Conservation (phyloP, 768 basidiomycete genomes). For the Lactifluus subvellereus region DNA sequence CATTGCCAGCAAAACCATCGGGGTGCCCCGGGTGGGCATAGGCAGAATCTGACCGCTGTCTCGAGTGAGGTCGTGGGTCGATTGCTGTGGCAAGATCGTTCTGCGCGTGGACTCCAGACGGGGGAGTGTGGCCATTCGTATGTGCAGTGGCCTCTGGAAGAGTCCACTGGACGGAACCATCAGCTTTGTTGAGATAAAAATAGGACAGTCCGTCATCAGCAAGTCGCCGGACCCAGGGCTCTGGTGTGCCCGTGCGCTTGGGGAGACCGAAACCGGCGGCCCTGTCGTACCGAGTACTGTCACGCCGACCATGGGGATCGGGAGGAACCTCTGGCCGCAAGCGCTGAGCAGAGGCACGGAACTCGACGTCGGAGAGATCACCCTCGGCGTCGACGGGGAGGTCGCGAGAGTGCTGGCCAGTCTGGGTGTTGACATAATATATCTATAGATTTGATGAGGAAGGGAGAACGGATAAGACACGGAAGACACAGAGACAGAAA, state of each 20-base stretch:
- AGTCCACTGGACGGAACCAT: constrained; percentile 65
- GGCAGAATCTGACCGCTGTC: constrained; percentile 35
- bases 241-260: constrained; percentile 56
- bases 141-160: constrained; percentile 43
- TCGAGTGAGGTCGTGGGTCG: constrained; percentile 13
- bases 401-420: constrained; percentile 76
- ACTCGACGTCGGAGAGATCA: constrained; percentile 56
- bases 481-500: constrained; percentile 2
- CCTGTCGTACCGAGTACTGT: constrained; percentile 13
- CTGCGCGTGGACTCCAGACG: neutral
- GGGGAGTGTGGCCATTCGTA: constrained; percentile 9
- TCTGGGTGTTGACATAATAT: constrained; percentile 90
- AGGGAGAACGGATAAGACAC: neutral
- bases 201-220: constrained; percentile 80
- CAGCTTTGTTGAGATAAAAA: constrained; percentile 69
- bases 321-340: constrained; percentile 47
- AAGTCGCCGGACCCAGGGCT: constrained; percentile 77
- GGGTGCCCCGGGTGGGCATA: constrained; percentile 29
- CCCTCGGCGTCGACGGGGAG: constrained; percentile 71
- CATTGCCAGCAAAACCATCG: constrained; percentile 36
- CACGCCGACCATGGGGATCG: constrained; percentile 32
- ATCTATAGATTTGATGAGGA: constrained; percentile 47
- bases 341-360: constrained; percentile 53
- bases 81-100: constrained; percentile 1
- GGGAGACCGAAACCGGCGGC: constrained; percentile 55